phyloP scores from a whole-genome alignment of 306 rosid genomes.

The apple (Malus domestica) region ASM211411v1 NC_041790.1:5590501-5591000 shows the following conservation, averaged over 20 bases:
- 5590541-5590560: slow-evolving; percentile 73
- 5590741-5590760: background rate
- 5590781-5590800: slow-evolving; percentile 2
- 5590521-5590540: slow-evolving; percentile 55
- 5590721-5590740: background rate
- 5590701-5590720: background rate
- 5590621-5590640: slow-evolving; percentile 48
- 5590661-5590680: background rate
- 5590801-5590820: slow-evolving; percentile 20
- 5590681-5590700: background rate
- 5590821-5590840: slow-evolving; percentile 12
- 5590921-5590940: slow-evolving; percentile 18
- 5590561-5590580: slow-evolving; percentile 50
- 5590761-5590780: background rate
- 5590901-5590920: slow-evolving; percentile 15
- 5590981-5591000: too few relatives aligned
- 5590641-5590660: slow-evolving; percentile 35
- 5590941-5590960: too few relatives aligned
- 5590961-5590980: too few relatives aligned
- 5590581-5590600: slow-evolving; percentile 53
- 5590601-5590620: slow-evolving; percentile 52
- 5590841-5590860: slow-evolving; percentile 26
- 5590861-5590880: slow-evolving; percentile 20
- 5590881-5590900: slow-evolving; percentile 29
- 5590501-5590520: slow-evolving; percentile 42